A percentile compares a stretch with the other conserved stretches of the same genome.
Evolutionary conservation across 805 yeast species (phyloP).

Genomic region (Candida sithepensis): DNA sequence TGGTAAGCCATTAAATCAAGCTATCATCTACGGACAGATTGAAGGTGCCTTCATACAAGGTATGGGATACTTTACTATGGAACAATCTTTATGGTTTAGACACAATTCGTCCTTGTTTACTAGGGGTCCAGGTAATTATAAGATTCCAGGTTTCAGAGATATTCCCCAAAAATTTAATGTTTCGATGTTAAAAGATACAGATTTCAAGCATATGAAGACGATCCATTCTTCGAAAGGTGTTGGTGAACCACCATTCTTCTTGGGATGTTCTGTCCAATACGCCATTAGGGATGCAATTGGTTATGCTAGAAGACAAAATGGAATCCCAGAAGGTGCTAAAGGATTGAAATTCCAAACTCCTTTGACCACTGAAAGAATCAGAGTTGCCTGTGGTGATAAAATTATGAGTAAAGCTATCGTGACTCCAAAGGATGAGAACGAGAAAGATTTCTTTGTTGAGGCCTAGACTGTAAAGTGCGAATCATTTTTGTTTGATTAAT

Average conservation of each 20-base stretch:
- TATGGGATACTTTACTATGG: slow-evolving; percentile 46
- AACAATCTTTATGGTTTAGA: slow-evolving; percentile 43
- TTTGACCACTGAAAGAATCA: slow-evolving; percentile 41
- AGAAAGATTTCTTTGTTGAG: slow-evolving; percentile 33
- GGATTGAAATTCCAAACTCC: slow-evolving; percentile 36
- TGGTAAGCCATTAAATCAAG: slow-evolving; percentile 45
- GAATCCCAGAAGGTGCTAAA: slow-evolving; percentile 17
- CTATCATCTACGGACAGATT: slow-evolving; percentile 48
- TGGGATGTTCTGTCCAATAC: slow-evolving; percentile 40
- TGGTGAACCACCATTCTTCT: slow-evolving; percentile 49
- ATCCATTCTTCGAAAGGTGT: slow-evolving; percentile 44
- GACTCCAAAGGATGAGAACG: slow-evolving; percentile 29
- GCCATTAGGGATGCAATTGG: slow-evolving; percentile 42
- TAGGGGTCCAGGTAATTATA: slow-evolving; percentile 47
- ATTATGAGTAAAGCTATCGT: slow-evolving; percentile 30
- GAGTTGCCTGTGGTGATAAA: slow-evolving; percentile 37
- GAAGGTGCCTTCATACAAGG: slow-evolving; percentile 51
- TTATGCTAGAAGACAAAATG: slow-evolving; percentile 32
- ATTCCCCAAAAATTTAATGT: slow-evolving; percentile 44
- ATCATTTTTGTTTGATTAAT: not conserved
- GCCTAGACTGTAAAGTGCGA: slow-evolving; percentile 21
- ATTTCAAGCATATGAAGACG: slow-evolving; percentile 40
- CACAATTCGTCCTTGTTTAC: slow-evolving; percentile 40
- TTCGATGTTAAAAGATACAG: slow-evolving; percentile 37
- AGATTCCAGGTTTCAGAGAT: slow-evolving; percentile 48